Percentiles rank a stretch among this genome's conserved stretches.
Evolutionary conservation across 1,284 basidiomycete genomes (phyloP).

Genomic region (Trichosporon asahii): DNA sequence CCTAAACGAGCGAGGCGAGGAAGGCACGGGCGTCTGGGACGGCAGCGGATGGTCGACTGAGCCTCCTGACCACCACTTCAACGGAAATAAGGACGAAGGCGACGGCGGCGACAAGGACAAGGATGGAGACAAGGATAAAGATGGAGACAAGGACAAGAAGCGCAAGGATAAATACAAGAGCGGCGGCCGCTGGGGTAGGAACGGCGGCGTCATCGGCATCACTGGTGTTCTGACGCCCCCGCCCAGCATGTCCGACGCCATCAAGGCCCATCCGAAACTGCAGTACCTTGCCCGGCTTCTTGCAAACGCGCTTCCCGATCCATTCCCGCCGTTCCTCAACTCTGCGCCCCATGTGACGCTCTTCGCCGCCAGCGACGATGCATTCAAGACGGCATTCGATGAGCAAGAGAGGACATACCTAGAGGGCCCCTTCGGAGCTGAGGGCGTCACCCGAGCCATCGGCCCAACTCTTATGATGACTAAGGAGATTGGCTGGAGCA

Average conservation of each 20-base stretch:
- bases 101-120: constrained; percentile 24
- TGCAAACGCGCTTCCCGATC: constrained; percentile 63
- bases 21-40: constrained; percentile 56
- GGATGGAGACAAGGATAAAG: constrained; percentile 12
- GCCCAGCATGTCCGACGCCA: constrained; percentile 61
- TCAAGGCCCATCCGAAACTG: constrained; percentile 61
- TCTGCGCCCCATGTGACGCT: constrained; percentile 70
- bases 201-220: constrained; percentile 76
- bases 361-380: constrained; percentile 81
- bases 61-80: constrained; percentile 6
- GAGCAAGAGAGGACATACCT: constrained; percentile 74
- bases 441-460: constrained; percentile 72
- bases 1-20: constrained; percentile 67
- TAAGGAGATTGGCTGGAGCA: constrained; percentile 49
- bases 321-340: constrained; percentile 56
- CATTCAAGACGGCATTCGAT: constrained; percentile 64
- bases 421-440: constrained; percentile 74
- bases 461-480: constrained; percentile 66
- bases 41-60: constrained; percentile 37
- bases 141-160: constrained; percentile 24
- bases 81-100: constrained; percentile 9
- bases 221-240: constrained; percentile 74
- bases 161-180: constrained; percentile 46
- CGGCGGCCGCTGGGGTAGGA: constrained; percentile 57
- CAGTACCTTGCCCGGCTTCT: constrained; percentile 61